Percentiles rank a stretch among this genome's conserved stretches.
Conservation (phyloP, 768 basidiomycete species). For the Phlegmacium glaucopus region DNA sequence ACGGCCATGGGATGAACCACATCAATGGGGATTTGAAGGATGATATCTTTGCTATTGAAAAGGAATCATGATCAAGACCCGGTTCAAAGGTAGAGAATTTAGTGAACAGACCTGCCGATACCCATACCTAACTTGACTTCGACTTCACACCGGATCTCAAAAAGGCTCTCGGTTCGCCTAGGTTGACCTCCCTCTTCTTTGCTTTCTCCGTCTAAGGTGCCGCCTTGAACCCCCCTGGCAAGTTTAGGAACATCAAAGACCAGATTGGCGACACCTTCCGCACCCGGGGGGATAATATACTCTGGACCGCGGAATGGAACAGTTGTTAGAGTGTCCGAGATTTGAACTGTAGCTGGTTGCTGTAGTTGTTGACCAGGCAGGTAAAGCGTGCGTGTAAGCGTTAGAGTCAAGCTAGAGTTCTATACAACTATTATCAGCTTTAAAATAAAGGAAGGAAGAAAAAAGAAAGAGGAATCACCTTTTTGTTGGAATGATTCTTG, state of each 20-base stretch:
- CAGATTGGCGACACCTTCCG: constrained; percentile 75
- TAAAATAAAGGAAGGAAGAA: neutral
- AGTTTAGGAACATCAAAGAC: constrained; percentile 75
- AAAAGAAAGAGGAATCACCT: constrained; percentile 49
- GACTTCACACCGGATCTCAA: constrained; percentile 67
- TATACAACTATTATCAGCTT: constrained; percentile 22
- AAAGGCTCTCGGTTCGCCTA: constrained; percentile 48
- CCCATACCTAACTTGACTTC: constrained; percentile 66
- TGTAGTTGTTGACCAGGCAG: constrained; percentile 41
- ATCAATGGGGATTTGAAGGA: constrained; percentile 59
- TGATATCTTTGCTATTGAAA: constrained; percentile 61
- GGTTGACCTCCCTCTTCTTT: constrained; percentile 24
- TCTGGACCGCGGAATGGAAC: constrained; percentile 74
- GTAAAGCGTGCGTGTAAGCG: constrained; percentile 57
- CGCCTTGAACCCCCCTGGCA: constrained; percentile 64
- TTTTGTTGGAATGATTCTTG: constrained; percentile 79
- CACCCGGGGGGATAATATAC: constrained; percentile 69
- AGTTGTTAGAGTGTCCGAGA: constrained; percentile 65
- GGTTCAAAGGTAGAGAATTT: neutral
- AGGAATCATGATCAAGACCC: constrained; percentile 2
- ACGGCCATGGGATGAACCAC: constrained; percentile 60
- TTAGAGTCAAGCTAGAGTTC: constrained; percentile 66
- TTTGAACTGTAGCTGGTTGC: constrained; percentile 40
- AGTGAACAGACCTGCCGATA: constrained; percentile 51
- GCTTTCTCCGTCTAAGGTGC: constrained; percentile 42